phyloP scores from a whole-genome alignment of 148 eudicot genomes.

The Euryodendron excelsum region DNA sequence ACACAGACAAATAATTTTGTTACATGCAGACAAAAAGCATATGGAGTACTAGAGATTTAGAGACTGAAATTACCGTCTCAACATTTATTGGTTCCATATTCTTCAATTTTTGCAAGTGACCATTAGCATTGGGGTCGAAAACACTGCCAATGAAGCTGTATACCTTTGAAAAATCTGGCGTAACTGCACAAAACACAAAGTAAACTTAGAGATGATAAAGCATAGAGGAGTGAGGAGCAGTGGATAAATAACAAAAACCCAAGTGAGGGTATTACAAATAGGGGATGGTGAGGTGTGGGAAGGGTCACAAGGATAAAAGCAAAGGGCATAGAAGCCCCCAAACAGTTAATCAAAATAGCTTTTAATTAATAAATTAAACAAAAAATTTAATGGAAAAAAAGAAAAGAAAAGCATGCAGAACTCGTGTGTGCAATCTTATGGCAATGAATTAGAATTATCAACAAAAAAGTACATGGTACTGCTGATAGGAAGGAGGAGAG shows the following conservation, averaged over 20 bases:
- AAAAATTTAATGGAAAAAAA: too few species aligned
- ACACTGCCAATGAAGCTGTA: conserved; percentile 84
- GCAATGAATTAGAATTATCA: too few species aligned
- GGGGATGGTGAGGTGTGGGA: too few species aligned
- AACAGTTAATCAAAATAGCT: too few species aligned
- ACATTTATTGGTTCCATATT: conserved; percentile 78
- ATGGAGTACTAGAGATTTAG: background rate
- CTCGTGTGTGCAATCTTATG: background rate
- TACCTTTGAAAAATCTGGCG: conserved; percentile 83
- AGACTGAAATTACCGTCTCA: conserved; percentile 58
- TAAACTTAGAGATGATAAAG: background rate
- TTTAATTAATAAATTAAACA: too few species aligned
- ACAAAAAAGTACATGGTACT: too few species aligned
- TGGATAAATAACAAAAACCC: background rate
- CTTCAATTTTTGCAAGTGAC: conserved; percentile 65
- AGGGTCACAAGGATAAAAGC: background rate
- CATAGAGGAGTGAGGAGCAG: background rate
- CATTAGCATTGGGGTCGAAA: conserved; percentile 62
- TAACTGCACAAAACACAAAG: conserved; percentile 41
- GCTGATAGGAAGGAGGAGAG: too few species aligned
- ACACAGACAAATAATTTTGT: background rate
- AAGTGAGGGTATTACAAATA: background rate
- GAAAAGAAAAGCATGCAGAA: too few species aligned
- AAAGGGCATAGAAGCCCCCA: background rate
- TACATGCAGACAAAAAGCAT: background rate